These are phyloP conservation scores for Alternaria brassicicola DNA, from an alignment of 2,329 filamentous ascomycete species.

Conservation along the genomic window DNA sequence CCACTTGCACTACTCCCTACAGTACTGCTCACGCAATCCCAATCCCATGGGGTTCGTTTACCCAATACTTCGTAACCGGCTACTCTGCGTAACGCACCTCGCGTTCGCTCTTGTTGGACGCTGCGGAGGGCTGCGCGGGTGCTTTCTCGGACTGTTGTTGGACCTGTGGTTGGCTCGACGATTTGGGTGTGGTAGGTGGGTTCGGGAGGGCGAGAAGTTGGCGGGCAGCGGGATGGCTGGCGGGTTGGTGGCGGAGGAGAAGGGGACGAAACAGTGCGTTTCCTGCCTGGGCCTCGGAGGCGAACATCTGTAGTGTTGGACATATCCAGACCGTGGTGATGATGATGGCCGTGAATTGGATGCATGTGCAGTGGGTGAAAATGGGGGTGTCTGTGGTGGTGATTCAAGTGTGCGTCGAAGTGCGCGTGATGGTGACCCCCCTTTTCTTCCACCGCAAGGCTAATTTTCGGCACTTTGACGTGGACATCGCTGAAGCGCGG, in stretches of 20 bases:
- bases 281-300: conserved; percentile 31
- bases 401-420: conserved; percentile 25
- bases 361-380: conserved; percentile 38
- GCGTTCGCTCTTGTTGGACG: conserved; percentile 17
- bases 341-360: conserved; percentile 24
- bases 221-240: conserved; percentile 11
- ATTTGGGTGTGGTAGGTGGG: conserved; percentile 42
- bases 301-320: conserved; percentile 3
- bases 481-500: conserved; percentile 32
- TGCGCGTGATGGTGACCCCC: conserved; percentile 26
- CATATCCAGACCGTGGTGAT: conserved; percentile 7
- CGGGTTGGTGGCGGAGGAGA: conserved; percentile 25
- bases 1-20: conserved; percentile 21
- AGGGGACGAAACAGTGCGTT: conserved; percentile 18
- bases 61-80: conserved; percentile 43
- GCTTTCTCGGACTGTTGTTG: conserved; percentile 28
- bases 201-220: conserved; percentile 17
- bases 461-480: conserved; percentile 30
- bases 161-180: conserved; percentile 22
- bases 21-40: conserved; percentile 44
- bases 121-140: conserved; percentile 35
- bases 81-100: conserved; percentile 31
- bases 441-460: conserved; percentile 23
- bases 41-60: conserved; percentile 40
- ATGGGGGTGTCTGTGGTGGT: conserved; percentile 24